A percentile compares a stretch with the other conserved stretches of the same genome.
Conservation (phyloP, 225 moss, liverwort and hornwort species). For the Thuidium tamariscinum region DNA sequence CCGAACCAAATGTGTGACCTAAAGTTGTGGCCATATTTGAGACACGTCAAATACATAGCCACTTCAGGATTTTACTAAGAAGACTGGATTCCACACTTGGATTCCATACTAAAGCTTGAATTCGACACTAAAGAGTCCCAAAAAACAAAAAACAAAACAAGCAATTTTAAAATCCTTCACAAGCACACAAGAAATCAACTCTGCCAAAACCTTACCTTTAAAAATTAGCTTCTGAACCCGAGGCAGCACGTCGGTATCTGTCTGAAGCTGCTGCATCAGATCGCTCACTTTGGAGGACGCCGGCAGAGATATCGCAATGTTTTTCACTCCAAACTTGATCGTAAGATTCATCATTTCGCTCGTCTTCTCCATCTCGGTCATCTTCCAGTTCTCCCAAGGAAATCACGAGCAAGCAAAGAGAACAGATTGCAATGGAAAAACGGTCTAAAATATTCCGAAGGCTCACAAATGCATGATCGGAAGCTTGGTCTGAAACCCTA, state of each 20-base stretch:
- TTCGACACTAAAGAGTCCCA: not conserved
- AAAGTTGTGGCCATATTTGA: not conserved
- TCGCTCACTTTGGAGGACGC: slow-evolving; percentile 56
- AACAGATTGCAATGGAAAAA: not conserved
- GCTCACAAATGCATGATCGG: not conserved
- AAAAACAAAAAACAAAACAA: not conserved
- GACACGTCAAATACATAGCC: not conserved
- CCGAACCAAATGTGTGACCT: not conserved
- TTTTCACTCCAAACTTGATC: slow-evolving; percentile 51
- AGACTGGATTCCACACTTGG: not conserved
- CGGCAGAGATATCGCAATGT: slow-evolving; percentile 29
- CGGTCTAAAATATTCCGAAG: not conserved
- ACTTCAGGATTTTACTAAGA: not conserved
- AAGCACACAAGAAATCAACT: not conserved
- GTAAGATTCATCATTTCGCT: slow-evolving; percentile 26
- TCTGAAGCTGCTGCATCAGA: slow-evolving; percentile 70
- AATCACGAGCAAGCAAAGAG: not conserved
- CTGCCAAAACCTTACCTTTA: slow-evolving; percentile 45
- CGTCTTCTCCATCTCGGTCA: slow-evolving; percentile 12
- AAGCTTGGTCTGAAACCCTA: slow-evolving; percentile 4
- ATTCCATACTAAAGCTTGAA: not conserved
- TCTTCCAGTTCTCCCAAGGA: not conserved
- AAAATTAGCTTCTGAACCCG: slow-evolving; percentile 92
- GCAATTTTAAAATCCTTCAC: not conserved
- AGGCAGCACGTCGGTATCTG: slow-evolving; percentile 64